phyloP scores from a whole-genome alignment of 164 flowering plant genomes.

The Magnolia sinica region DNA sequence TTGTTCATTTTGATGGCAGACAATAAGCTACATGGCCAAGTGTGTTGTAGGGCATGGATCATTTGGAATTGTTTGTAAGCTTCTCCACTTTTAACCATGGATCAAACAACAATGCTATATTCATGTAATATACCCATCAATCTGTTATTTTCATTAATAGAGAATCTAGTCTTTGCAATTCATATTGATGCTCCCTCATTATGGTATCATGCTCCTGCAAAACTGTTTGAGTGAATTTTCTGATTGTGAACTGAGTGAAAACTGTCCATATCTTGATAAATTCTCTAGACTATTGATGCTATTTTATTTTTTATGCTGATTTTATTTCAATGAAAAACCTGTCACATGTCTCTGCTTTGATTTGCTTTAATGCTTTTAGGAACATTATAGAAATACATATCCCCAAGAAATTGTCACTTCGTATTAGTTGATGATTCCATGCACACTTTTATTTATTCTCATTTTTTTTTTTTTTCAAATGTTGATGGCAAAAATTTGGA shows the following conservation, averaged over 20 bases:
- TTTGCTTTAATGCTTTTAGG: not conserved
- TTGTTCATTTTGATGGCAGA: constrained; percentile 24
- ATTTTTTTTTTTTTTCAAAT: not conserved
- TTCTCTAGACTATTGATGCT: no score
- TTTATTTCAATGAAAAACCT: no score
- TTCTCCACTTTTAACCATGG: not conserved
- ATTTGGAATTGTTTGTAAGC: constrained; percentile 64
- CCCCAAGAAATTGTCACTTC: not conserved
- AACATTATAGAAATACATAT: not conserved
- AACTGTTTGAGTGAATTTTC: no score
- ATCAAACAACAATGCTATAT: no score
- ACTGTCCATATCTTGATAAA: no score
- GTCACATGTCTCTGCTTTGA: not conserved
- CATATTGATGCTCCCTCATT: no score
- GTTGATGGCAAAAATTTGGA: not conserved
- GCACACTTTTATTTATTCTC: not conserved
- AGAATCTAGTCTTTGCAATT: no score
- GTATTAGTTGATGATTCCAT: not conserved
- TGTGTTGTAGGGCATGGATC: constrained; percentile 75
- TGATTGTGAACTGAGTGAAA: no score
- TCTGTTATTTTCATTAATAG: not conserved
- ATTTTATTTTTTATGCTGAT: no score
- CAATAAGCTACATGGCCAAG: constrained; percentile 80
- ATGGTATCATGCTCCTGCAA: no score
- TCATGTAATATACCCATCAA: no score